phyloP scores from a whole-genome alignment of 768 basidiomycete genomes.

The Nevesoporus exiguus region DNA sequence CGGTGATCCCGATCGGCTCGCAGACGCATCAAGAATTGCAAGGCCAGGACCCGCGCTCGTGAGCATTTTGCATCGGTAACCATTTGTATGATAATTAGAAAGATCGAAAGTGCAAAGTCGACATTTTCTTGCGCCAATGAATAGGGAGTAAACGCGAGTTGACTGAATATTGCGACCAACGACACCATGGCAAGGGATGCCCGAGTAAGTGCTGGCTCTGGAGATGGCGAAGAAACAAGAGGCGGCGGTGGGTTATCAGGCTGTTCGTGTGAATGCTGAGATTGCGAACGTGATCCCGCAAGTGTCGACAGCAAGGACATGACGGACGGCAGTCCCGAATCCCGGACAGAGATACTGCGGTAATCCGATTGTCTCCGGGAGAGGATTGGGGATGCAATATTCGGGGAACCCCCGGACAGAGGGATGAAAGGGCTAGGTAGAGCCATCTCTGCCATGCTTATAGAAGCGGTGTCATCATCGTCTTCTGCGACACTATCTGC shows the following conservation, averaged over 20 bases:
- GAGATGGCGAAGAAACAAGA: slow-evolving; percentile 24
- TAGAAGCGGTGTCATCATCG: slow-evolving; percentile 41
- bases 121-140: slow-evolving; percentile 46
- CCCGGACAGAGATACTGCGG: slow-evolving; percentile 39
- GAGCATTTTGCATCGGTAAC: slow-evolving; percentile 45
- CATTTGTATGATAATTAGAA: slow-evolving; percentile 47
- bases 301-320: slow-evolving; percentile 65
- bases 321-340: slow-evolving; percentile 52
- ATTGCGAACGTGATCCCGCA: slow-evolving; percentile 60
- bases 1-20: slow-evolving; percentile 89
- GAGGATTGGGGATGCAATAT: slow-evolving; percentile 47
- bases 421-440: slow-evolving; percentile 33
- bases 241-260: slow-evolving; percentile 33
- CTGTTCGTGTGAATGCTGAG: slow-evolving; percentile 43
- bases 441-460: slow-evolving; percentile 38
- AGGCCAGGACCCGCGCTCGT: slow-evolving; percentile 61
- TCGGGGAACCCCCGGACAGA: slow-evolving; percentile 32
- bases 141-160: slow-evolving; percentile 67
- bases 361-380: slow-evolving; percentile 61
- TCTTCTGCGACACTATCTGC: slow-evolving; percentile 35
- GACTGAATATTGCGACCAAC: slow-evolving; percentile 63
- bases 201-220: slow-evolving; percentile 36
- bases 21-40: slow-evolving; percentile 87
- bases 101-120: slow-evolving; percentile 53
- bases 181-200: slow-evolving; percentile 61